phyloP scores from a whole-genome alignment of 2,329 filamentous ascomycete genomes.

The Rosellinia necatrix region DNA sequence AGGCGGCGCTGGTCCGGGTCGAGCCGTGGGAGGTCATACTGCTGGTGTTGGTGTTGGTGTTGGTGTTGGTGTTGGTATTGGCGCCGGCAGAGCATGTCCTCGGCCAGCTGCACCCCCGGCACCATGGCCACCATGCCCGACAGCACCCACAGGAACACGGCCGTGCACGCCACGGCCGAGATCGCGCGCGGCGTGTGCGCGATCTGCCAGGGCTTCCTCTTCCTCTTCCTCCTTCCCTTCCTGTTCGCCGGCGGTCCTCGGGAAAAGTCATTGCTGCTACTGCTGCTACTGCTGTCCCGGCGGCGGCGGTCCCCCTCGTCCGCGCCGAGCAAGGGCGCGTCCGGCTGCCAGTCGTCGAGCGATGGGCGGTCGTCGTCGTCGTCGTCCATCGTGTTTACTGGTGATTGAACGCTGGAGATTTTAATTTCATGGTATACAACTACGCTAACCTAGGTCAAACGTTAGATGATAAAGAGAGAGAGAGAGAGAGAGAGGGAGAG shows the following conservation, averaged over 20 bases:
- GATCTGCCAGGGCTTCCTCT: conserved; percentile 6
- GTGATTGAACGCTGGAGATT: background rate
- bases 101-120: background rate
- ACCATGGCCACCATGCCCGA: conserved; percentile 8
- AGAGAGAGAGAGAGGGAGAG: too few species aligned
- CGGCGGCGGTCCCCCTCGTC: too few species aligned
- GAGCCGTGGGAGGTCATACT: too few species aligned
- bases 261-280: too few species aligned
- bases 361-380: conserved; percentile 1
- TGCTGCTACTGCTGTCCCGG: too few species aligned
- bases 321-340: conserved; percentile 1
- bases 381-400: background rate
- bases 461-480: too few species aligned
- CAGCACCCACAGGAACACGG: conserved; percentile 9
- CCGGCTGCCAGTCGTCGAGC: background rate
- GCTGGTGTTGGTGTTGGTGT: too few species aligned
- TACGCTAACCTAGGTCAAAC: too few species aligned
- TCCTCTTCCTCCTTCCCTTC: too few species aligned
- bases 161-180: background rate
- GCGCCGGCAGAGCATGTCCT: conserved; percentile 11
- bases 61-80: conserved; percentile 4
- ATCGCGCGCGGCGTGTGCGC: background rate
- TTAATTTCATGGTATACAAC: too few species aligned
- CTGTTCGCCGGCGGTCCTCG: too few species aligned
- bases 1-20: too few species aligned